Evolutionary conservation across 169 alveolate genomes (phyloP), one percentile per base, ranked within the genome.

Genomic region (Besnoitia besnoiti): DNA sequence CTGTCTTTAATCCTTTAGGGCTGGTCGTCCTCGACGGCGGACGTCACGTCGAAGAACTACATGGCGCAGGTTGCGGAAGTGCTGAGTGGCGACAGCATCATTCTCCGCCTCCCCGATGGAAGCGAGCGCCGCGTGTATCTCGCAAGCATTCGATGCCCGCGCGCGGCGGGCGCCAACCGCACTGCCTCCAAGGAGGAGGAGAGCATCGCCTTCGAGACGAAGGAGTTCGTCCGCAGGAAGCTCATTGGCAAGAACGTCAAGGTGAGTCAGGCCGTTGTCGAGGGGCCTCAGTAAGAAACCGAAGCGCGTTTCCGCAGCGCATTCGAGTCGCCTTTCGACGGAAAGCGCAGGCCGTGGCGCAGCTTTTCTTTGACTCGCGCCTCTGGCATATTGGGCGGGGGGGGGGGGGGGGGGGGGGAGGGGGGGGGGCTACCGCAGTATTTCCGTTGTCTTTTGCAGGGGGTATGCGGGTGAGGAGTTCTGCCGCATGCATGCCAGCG

Each of bases 201-300:
- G 73, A 35, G 88, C 40, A 42, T 49, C 0, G 92, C 94, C 24
- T 40, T 59, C 33, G 93, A 92, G 51, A 87, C 93, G 39, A 82
- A 85, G 76, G 94, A 92, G 61, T 76, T 92, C 67, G 94, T 76
- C 5, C 90, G 94, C 46, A 92, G 51, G 79, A 85, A 92, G 90
- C 35, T 89, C 40, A 33, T 85, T 24, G 92, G 92, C 42, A 92
- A 88, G 67, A 85, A 47, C 24, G 94, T 92, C 47, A 85, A 76
- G 90, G 94, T 92, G 47, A 30, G 80, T 2, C 47, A 8, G 4
- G 30, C 33, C 77, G 37, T 5, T 4, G 37, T 61, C 59, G n/a
- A n/a, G n/a, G n/a, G n/a, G n/a, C n/a, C n/a, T n/a, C n/a, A n/a
- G n/a, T n/a, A n/a, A n/a, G n/a, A n/a, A n/a, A n/a, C n/a, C n/a